phyloP scores from a whole-genome alignment of 352 stramenopile genomes.

The Globisporangium cederbergense region DNA sequence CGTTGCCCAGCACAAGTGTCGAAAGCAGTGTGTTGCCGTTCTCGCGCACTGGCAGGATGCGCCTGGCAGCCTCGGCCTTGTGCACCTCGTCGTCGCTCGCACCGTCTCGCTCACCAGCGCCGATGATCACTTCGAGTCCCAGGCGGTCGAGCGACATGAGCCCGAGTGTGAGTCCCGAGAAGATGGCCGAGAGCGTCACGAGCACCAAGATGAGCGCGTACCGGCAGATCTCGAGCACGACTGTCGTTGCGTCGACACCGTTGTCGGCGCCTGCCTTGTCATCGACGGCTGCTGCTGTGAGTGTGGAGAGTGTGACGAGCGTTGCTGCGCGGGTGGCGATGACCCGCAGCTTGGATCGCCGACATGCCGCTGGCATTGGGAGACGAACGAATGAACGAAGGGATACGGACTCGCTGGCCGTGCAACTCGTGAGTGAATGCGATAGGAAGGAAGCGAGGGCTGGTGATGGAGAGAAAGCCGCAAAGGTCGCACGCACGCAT shows the following conservation, averaged over 20 bases:
- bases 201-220: constrained; percentile 55
- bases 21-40: constrained; percentile 97
- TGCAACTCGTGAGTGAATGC: background rate
- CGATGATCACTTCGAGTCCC: constrained; percentile 95
- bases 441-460: background rate
- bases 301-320: background rate
- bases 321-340: background rate
- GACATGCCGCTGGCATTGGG: background rate
- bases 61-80: constrained; percentile 53
- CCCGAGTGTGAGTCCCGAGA: constrained; percentile 94
- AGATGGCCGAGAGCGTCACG: constrained; percentile 88
- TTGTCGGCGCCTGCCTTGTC: background rate
- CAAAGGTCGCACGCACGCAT: background rate
- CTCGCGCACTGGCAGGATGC: constrained; percentile 85
- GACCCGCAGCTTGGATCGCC: background rate
- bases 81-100: constrained; percentile 53
- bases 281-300: background rate
- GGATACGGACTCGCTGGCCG: background rate
- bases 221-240: constrained; percentile 33
- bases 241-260: background rate
- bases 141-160: constrained; percentile 97
- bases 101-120: constrained; percentile 73
- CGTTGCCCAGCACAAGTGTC: constrained; percentile 97
- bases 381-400: background rate
- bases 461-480: background rate